Evolutionary conservation across 208 protist genomes (phyloP).

Genomic region (Balamuthia mandrillaris): DNA sequence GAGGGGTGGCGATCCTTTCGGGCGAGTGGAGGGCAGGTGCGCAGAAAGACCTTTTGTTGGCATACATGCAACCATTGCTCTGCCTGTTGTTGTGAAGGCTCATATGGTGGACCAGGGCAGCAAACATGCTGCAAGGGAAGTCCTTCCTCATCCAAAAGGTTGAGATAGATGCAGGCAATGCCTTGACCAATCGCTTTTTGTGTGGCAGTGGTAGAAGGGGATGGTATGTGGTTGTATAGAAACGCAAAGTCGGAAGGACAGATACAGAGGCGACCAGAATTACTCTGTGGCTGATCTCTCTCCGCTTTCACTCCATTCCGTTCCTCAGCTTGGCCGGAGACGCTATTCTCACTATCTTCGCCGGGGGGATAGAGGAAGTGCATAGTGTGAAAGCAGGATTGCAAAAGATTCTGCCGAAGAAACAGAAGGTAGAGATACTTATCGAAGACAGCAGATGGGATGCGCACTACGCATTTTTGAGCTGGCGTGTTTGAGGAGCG

Average conservation of each 20-base stretch:
- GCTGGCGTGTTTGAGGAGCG: background rate
- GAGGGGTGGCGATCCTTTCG: too few relatives aligned
- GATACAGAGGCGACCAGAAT: background rate
- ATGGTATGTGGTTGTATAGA: constrained; percentile 19
- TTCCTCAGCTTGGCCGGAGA: background rate
- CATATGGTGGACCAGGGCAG: too few relatives aligned
- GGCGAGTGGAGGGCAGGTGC: too few relatives aligned
- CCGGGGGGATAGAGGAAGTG: too few relatives aligned
- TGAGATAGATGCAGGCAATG: background rate
- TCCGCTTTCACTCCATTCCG: background rate
- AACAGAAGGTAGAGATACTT: constrained; percentile 28
- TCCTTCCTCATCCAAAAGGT: background rate
- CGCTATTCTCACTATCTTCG: too few relatives aligned
- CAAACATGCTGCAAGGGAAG: too few relatives aligned
- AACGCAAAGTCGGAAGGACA: constrained; percentile 25
- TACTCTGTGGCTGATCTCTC: background rate
- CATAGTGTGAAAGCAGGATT: too few relatives aligned
- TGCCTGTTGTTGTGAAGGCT: too few relatives aligned
- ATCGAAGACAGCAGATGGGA: constrained; percentile 5
- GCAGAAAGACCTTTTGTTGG: too few relatives aligned
- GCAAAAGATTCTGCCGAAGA: constrained; percentile 26
- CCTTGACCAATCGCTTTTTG: background rate
- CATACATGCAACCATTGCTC: too few relatives aligned
- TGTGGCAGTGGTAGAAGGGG: background rate
- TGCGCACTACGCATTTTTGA: background rate